A percentile compares a stretch with the other conserved stretches of the same genome.
These are phyloP conservation scores for Erodium moschatum DNA, from an alignment of 441 rosid species.

Conservation along the genomic window DNA sequence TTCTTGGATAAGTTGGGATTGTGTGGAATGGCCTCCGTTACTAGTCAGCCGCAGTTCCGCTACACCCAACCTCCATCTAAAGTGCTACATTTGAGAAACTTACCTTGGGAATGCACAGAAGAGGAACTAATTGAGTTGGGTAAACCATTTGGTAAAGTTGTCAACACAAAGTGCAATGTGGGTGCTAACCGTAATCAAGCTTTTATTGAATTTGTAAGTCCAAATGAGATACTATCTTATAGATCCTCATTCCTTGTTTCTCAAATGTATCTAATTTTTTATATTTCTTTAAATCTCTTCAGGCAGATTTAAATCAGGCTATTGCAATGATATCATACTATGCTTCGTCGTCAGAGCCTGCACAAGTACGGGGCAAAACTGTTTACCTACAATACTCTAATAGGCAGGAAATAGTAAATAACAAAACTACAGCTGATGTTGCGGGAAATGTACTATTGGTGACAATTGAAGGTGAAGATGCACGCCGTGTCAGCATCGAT, in stretches of 20 bases:
- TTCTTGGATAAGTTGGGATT: slow-evolving; percentile 16
- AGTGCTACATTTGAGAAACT: slow-evolving; percentile 91
- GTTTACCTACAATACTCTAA: slow-evolving; percentile 96
- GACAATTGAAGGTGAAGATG: slow-evolving; percentile 88
- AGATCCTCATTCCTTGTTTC: neutral
- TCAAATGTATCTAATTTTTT: neutral
- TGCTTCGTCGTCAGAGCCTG: slow-evolving; percentile 95
- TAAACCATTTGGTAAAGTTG: slow-evolving; percentile 90
- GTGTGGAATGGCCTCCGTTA: slow-evolving; percentile 70
- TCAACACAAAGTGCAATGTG: slow-evolving; percentile 97
- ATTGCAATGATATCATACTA: slow-evolving; percentile 94
- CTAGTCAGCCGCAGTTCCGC: slow-evolving; percentile 95
- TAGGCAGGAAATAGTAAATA: slow-evolving; percentile 91
- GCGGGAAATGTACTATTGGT: slow-evolving; percentile 96
- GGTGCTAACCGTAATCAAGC: slow-evolving; percentile 98
- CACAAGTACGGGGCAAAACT: slow-evolving; percentile 99
- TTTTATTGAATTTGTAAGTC: slow-evolving; percentile 49
- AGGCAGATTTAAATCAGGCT: slow-evolving; percentile 94
- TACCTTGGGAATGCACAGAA: slow-evolving; percentile 99
- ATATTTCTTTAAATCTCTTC: slow-evolving; percentile 4
- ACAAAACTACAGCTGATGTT: slow-evolving; percentile 93
- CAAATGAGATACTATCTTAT: slow-evolving; percentile 1
- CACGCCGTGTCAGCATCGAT: slow-evolving; percentile 96
- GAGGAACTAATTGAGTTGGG: slow-evolving; percentile 90
- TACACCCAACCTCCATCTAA: slow-evolving; percentile 97